A percentile compares a stretch with the other conserved stretches of the same genome.
Evolutionary conservation across 169 alveolate species (phyloP).

Genomic region (Plasmodium vivax): DNA sequence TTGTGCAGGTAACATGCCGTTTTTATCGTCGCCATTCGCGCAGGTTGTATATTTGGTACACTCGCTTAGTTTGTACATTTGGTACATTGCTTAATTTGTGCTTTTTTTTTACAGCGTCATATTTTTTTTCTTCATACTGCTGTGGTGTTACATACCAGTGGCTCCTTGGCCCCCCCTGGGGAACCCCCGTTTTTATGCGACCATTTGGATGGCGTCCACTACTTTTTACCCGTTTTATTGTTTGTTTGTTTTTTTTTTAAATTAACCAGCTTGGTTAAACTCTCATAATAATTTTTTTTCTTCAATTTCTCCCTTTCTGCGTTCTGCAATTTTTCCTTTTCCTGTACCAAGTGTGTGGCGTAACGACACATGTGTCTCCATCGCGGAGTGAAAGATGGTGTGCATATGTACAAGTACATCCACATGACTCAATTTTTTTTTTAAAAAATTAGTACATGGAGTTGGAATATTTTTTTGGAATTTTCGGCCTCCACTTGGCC

Average conservation of each 20-base stretch:
- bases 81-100: neutral
- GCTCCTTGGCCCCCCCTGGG: neutral
- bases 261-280: constrained; percentile 58
- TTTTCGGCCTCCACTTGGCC: constrained; percentile 43
- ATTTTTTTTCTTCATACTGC: neutral
- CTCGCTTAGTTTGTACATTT: neutral
- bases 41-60: neutral
- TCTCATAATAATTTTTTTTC: constrained; percentile 52
- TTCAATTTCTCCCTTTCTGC: constrained; percentile 51
- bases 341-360: constrained; percentile 4
- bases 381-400: neutral
- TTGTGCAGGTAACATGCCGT: neutral
- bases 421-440: neutral
- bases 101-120: neutral
- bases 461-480: constrained; percentile 30
- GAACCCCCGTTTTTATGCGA: neutral
- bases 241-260: constrained; percentile 47
- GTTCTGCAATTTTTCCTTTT: constrained; percentile 45
- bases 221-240: constrained; percentile 17
- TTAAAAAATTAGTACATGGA: constrained; percentile 3
- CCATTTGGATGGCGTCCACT: neutral
- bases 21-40: neutral
- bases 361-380: neutral
- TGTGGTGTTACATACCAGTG: neutral
- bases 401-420: neutral